Base-by-base conservation (phyloP, 345 rosid species). In the Arabis hirsuta region DNA sequence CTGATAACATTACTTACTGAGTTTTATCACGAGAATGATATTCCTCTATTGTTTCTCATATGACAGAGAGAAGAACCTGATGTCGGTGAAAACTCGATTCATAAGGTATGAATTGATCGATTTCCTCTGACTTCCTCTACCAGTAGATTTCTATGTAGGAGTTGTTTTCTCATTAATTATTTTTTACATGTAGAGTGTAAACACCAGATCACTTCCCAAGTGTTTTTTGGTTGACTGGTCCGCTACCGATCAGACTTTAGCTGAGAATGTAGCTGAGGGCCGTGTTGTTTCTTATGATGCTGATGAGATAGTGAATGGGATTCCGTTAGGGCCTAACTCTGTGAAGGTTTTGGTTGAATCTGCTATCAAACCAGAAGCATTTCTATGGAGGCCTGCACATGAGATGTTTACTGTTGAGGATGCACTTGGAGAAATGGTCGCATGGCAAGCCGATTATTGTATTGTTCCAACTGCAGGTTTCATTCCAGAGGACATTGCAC, bases 181-280 rank as follows among this genome's bases (percentile, higher is more conserved):
- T 22, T 22, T 22, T 22, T 22, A 22, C 22, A 22, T 22, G 22
- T 22, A 22, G 45, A 48, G 46, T 50, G 69, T 48, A 19, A 50
- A 65, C 0, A 65, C 57, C 12, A 48, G 0, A 36, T 7, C 46
- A 65, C 69, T 65, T 36, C 57, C 57, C 4, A 65, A 36, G 22
- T 65, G 57, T 65, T 12, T 3, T 12, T 11, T 64, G 32, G 57
- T 64, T 19, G 56, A 64, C 9, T 64, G 57, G 69, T 3, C 32
- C 7, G 0, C 7, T 20, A 1, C 0, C 7, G n/a, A 65, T 34
- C 22, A 22, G 22, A 22, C 22, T 1, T 22, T 22, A 22, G 22
- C 22, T 22, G 67, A 9, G 3, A 62, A 2, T 43, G 36, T 61
- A 7, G 26, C 7, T n/a, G 39, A 62, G 41, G 66, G 39, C 0